phyloP scores from a whole-genome alignment of 352 stramenopile genomes.

The Pythium brachiatum region DNA sequence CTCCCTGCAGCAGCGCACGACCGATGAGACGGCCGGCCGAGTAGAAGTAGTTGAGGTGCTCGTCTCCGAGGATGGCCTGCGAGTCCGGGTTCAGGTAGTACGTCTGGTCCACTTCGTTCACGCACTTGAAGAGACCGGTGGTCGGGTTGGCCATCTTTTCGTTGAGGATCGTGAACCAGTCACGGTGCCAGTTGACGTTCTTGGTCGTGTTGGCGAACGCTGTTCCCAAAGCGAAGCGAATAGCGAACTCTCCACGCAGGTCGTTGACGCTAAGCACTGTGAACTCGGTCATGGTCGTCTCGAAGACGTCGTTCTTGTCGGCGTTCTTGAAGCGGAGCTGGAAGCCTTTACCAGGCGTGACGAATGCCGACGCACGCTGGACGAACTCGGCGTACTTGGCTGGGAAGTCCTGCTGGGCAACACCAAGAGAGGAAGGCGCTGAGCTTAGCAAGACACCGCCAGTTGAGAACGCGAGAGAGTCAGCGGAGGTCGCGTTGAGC shows the following conservation, averaged over 20 bases:
- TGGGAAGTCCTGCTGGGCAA: conserved; percentile 12
- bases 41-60: conserved; percentile 28
- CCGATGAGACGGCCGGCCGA: conserved; percentile 24
- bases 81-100: conserved; percentile 30
- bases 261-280: conserved; percentile 9
- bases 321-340: conserved; percentile 9
- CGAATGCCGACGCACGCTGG: conserved; percentile 1
- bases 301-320: neutral
- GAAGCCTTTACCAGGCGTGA: neutral
- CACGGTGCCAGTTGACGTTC: conserved; percentile 32
- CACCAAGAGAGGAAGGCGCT: neutral
- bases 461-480: conserved; percentile 1
- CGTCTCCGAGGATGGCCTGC: conserved; percentile 19
- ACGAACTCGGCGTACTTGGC: conserved; percentile 21
- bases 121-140: conserved; percentile 24
- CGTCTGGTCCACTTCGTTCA: conserved; percentile 26
- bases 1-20: conserved; percentile 49
- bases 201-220: conserved; percentile 13
- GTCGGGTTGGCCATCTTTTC: conserved; percentile 22
- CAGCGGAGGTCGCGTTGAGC: neutral
- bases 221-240: conserved; percentile 5
- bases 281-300: conserved; percentile 3
- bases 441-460: too few species aligned
- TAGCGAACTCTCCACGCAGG: neutral
- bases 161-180: conserved; percentile 54